phyloP scores from a whole-genome alignment of 805 yeast species.

The Millerozyma acaciae region DNA sequence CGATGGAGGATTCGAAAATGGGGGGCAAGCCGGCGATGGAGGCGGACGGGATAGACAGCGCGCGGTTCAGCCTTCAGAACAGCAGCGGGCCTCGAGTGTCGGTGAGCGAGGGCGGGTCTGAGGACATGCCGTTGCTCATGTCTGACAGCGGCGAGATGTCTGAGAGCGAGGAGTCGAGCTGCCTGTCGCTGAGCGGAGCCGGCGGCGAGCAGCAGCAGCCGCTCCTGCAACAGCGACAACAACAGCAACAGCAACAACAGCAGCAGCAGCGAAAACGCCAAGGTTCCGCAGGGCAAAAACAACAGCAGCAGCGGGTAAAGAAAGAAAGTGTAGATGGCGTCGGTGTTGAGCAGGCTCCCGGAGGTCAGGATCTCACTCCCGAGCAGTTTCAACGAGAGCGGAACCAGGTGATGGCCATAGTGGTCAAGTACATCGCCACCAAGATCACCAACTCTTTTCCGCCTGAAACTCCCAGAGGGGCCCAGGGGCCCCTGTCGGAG shows the following conservation, averaged over 20 bases:
- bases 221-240: conserved; percentile 1
- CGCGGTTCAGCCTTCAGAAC: too few relatives aligned
- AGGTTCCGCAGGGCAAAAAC: too few relatives aligned
- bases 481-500: conserved; percentile 18
- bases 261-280: conserved; percentile 1
- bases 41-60: too few relatives aligned
- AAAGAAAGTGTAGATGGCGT: conserved; percentile 42
- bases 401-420: conserved; percentile 37
- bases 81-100: too few relatives aligned
- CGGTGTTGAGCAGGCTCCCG: not conserved
- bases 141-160: conserved; percentile 29
- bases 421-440: conserved; percentile 40
- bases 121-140: conserved; percentile 30
- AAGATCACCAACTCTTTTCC: conserved; percentile 43
- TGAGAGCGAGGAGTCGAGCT: conserved; percentile 20
- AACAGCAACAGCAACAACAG: not conserved
- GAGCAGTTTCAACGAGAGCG: conserved; percentile 29
- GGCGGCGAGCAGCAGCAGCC: not conserved
- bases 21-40: too few relatives aligned
- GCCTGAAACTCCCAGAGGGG: conserved; percentile 28
- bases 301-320: conserved; percentile 70
- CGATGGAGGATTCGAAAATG: too few relatives aligned
- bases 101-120: not conserved
- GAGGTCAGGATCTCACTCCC: conserved; percentile 8
- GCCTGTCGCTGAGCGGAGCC: not conserved